Evolutionary conservation across 768 basidiomycete genomes (phyloP), one percentile per base, ranked within the genome.

Genomic region (Rhodotorula toruloides): DNA sequence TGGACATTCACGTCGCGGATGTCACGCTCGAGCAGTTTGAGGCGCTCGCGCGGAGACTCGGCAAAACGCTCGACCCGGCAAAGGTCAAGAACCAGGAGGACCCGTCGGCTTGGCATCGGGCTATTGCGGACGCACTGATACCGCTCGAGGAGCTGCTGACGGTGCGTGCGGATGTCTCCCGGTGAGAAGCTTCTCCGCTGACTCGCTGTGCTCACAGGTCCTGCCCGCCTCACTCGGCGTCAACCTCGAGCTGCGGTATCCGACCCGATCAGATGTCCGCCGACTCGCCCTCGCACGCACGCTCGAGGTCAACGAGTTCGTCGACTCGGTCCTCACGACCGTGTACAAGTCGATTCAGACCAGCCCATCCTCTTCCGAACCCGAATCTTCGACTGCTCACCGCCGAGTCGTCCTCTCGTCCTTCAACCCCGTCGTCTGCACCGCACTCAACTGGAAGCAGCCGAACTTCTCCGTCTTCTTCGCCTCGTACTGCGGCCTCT

Each of bases 381-480:
- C 19, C 22, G 21, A 40, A 14, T 50, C 44, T 16, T n/a, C 61
- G 11, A 55, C 59, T 4, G 39, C 58, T 14, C 63, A 65, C 44
- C 68, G 74, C 16, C 60, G 69, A 6, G 85, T 97, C 66, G 84
- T 91, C n/a, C 91, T 99, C 76, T 87, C 87, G 44, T 94, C 91
- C 11, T 98, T 89, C 77, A 87, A 88, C 54, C 90, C 93, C 14
- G 86, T 89, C 75, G 84, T 91, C 1, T 94, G 91, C 77, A 85
- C 89, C 13, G 87, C 89, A 22, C 78, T 97, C 61, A 98, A 99
- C 75, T 98, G 94, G 96, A 99, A 99, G 78, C 94, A 99, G 78
- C 94, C 94, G 19, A 98, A 98, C 77, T 98, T 94, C 91, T 79
- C 94, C 59, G 93, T 98, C 43, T 96, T 98, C 80, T 90, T 96